These are phyloP conservation scores for Pyrenula aspistea DNA, from an alignment of 495 filamentous ascomycete genomes.

Conservation along the genomic window DNA sequence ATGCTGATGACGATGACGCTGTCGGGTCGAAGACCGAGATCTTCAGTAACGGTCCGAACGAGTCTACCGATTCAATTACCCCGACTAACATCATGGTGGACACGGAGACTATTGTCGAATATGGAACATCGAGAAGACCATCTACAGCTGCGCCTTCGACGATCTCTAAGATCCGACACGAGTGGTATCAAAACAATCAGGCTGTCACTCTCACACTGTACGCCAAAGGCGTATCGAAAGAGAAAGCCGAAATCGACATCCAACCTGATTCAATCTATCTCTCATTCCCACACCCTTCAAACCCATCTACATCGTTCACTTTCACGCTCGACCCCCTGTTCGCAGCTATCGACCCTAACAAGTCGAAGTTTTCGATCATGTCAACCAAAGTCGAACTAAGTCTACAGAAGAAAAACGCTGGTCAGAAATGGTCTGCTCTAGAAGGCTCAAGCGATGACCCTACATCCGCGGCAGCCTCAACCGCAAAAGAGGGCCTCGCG, in stretches of 20 bases:
- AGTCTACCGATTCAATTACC: constrained; percentile 7
- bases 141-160: constrained; percentile 13
- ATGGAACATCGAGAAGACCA: constrained; percentile 9
- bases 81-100: not conserved
- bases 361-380: constrained; percentile 51
- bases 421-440: constrained; percentile 65
- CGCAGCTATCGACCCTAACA: constrained; percentile 45
- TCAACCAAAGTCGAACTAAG: constrained; percentile 77
- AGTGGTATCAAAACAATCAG: constrained; percentile 65
- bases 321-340: constrained; percentile 64
- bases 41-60: not conserved
- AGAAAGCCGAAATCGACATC: constrained; percentile 45
- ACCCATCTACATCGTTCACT: constrained; percentile 42
- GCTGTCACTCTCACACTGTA: constrained; percentile 58
- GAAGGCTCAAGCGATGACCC: constrained; percentile 35
- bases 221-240: constrained; percentile 59
- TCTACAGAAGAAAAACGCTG: constrained; percentile 53
- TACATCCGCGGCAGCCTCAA: constrained; percentile 11
- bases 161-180: constrained; percentile 54
- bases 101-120: not conserved
- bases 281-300: constrained; percentile 48
- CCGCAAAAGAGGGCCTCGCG: constrained; percentile 6
- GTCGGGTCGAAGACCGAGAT: not conserved
- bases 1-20: constrained; percentile 4
- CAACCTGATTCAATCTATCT: constrained; percentile 43